These are phyloP conservation scores for Fraxinus paxiana DNA, from an alignment of 305 asterid species.

Conservation along the genomic window DNA sequence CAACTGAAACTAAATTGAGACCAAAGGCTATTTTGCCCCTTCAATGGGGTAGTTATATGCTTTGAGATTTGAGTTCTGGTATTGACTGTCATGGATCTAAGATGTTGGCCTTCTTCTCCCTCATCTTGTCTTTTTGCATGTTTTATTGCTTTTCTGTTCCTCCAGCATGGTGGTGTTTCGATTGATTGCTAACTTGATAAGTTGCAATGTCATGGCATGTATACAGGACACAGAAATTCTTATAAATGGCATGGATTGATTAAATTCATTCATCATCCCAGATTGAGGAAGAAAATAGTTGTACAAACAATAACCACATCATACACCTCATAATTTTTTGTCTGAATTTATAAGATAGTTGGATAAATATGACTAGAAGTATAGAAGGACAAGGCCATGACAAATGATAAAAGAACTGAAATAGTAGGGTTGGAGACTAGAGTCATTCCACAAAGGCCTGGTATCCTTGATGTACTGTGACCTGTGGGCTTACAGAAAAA, in stretches of 20 bases:
- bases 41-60: not conserved
- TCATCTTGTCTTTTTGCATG: not conserved
- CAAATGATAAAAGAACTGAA: too few relatives aligned
- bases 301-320: not conserved
- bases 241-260: not conserved
- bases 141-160: not conserved
- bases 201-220: not conserved
- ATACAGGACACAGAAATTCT: not conserved
- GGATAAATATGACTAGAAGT: not conserved
- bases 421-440: too few relatives aligned
- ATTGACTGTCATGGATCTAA: not conserved
- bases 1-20: not conserved
- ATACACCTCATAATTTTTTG: not conserved
- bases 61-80: not conserved
- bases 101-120: not conserved
- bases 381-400: too few relatives aligned
- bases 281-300: not conserved
- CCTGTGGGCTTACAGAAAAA: too few relatives aligned
- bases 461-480: too few relatives aligned
- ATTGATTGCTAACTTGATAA: not conserved
- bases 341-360: not conserved
- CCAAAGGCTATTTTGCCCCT: not conserved
- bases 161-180: not conserved
- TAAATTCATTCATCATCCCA: not conserved
- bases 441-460: too few relatives aligned